Conservation (phyloP, 2,329 filamentous ascomycete genomes). For the Ceratocystis variospora region DNA sequence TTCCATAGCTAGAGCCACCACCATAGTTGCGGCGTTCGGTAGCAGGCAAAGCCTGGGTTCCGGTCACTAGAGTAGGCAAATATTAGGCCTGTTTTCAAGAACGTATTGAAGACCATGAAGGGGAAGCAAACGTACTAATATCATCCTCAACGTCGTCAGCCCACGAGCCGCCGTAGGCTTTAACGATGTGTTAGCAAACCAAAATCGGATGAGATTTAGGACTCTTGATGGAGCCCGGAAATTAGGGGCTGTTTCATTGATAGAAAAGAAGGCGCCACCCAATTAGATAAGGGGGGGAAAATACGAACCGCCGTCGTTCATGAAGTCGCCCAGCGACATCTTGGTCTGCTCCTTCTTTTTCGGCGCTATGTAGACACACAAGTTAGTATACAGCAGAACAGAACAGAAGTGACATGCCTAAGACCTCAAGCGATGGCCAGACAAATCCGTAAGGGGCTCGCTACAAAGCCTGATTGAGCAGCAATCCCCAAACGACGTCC, state of each 20-base stretch:
- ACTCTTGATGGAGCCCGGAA: not conserved
- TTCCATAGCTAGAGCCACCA: slow-evolving; percentile 24
- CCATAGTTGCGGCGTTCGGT: slow-evolving; percentile 32
- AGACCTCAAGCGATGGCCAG: not conserved
- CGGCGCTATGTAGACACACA: slow-evolving; percentile 48
- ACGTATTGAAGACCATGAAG: not conserved
- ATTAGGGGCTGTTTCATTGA: not conserved
- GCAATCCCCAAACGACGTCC: not conserved
- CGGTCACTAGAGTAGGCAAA: slow-evolving; percentile 24
- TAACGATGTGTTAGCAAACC: slow-evolving; percentile 1
- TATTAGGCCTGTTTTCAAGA: not conserved
- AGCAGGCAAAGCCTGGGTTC: slow-evolving; percentile 44
- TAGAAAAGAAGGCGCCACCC: not conserved
- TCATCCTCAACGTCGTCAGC: slow-evolving; percentile 97
- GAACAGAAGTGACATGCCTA: not conserved
- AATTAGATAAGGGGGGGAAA: not conserved
- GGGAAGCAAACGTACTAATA: slow-evolving; percentile 45
- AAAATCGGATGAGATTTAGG: not conserved
- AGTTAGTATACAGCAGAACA: slow-evolving; percentile 16
- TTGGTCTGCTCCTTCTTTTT: slow-evolving; percentile 91
- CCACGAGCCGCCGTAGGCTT: slow-evolving; percentile 66
- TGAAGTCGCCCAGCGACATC: slow-evolving; percentile 94
- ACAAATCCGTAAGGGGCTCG: not conserved
- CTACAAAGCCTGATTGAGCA: not conserved
- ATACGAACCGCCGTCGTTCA: slow-evolving; percentile 47